Evolutionary conservation across 768 basidiomycete species (phyloP), one percentile per base, ranked within the genome.

Genomic region (Leccinellum albellum): DNA sequence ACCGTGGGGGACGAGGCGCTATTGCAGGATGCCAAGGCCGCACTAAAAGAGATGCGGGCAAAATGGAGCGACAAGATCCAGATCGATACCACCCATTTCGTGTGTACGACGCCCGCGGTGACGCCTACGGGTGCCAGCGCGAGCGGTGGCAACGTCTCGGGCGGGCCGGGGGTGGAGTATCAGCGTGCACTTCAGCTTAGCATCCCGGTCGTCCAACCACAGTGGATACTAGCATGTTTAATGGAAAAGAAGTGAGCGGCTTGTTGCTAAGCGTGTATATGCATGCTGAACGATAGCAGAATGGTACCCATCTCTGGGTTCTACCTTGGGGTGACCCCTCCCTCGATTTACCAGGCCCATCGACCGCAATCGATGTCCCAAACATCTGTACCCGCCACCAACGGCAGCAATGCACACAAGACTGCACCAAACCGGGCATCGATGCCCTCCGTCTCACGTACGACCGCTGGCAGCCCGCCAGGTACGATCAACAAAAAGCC

Each of bases 11-110:
- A 97, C 62, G 71, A 76, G 0, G 80, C 83, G 4, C 68, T 95
- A 56, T 78, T 96, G 55, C 88, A 91, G 66, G 86, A 94, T 59
- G 86, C 89, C 31, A 92, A 91, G 71, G 70, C 83, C 54, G 91
- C 93, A 8, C 73, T 99, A 53, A 70, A 80, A 47, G 86, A 90
- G 64, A 97, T 98, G 89, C 82, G 80, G 42, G 96, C 92, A 0
- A 88, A 88, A 62, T 94, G 89, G 87, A 91, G 86, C 65, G 89
- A 95, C 62, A 89, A 85, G 66, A 94, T 99, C 40, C 91, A 95
- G 75, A 95, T 98, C 56, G 96, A 99, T 68, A 98, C 96, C 10
- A 98, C 95, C 0, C 96, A 99, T 72, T 99, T 97, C 63, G 94
- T 98, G 42, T 96, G 94, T 69, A 96, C 94, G 17, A 93, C 90